phyloP scores from a whole-genome alignment of 345 rosid genomes.

The Garcia nutans region DNA sequence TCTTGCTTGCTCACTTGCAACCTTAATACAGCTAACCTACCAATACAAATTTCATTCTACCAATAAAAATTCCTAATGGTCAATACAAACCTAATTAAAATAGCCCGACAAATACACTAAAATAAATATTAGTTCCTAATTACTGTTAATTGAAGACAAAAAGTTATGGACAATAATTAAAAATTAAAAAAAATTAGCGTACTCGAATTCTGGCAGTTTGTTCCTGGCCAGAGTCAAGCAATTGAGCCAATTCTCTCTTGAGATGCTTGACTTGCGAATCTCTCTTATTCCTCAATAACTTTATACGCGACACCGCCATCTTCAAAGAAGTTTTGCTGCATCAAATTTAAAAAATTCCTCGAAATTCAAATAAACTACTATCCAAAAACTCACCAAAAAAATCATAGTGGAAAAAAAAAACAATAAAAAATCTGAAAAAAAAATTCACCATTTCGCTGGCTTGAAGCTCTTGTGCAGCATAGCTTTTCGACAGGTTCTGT shows the following conservation, averaged over 20 bases:
- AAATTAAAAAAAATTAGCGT: background rate
- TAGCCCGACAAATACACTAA: too few relatives aligned
- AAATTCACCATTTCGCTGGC: conserved; percentile 78
- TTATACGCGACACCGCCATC: conserved; percentile 70
- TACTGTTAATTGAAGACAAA: background rate
- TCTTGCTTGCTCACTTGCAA: background rate
- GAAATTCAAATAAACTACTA: background rate
- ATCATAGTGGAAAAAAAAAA: background rate
- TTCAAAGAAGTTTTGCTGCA: conserved; percentile 77
- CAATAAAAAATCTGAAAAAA: background rate
- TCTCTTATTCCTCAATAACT: conserved; percentile 71
- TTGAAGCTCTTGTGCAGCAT: conserved; percentile 85
- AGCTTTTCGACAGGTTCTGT: background rate
- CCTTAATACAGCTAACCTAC: background rate
- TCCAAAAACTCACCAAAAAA: background rate
- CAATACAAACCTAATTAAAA: too few relatives aligned
- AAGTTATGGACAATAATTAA: background rate
- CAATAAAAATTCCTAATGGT: background rate
- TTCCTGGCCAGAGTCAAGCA: conserved; percentile 80
- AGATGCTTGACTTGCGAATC: conserved; percentile 61
- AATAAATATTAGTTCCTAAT: too few relatives aligned
- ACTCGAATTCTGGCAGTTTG: conserved; percentile 87
- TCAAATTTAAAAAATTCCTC: background rate
- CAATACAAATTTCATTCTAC: background rate
- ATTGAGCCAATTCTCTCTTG: conserved; percentile 71